phyloP scores from a whole-genome alignment of 2,329 filamentous ascomycete genomes.

The Fusarium virguliforme region DNA sequence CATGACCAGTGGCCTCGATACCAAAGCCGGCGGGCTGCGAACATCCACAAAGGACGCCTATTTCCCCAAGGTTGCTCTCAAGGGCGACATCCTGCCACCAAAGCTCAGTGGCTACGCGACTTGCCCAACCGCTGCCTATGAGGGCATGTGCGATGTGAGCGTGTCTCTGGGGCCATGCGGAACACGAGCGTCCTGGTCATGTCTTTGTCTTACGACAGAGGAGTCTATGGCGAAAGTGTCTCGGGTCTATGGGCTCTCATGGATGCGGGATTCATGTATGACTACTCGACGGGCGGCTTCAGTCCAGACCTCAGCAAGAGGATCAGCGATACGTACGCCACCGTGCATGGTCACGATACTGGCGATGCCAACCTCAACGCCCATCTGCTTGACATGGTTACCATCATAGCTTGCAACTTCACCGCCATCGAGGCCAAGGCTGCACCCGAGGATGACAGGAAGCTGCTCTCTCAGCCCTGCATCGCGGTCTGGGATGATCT shows the following conservation, averaged over 20 bases:
- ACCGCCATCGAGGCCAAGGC: slow-evolving; percentile 1
- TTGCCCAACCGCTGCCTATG: neutral
- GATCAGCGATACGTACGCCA: neutral
- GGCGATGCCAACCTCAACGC: neutral
- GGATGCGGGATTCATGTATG: neutral
- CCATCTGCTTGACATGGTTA: slow-evolving; percentile 4
- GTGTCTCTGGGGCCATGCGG: neutral
- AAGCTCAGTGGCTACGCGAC: slow-evolving; percentile 1
- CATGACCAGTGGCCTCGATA: neutral
- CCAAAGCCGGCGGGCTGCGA: neutral
- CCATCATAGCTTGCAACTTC: slow-evolving; percentile 1
- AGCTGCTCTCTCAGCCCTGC: neutral
- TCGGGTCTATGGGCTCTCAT: neutral
- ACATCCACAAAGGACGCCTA: neutral
- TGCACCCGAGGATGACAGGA: neutral
- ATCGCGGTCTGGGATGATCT: slow-evolving; percentile 1
- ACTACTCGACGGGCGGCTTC: neutral
- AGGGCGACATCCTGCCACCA: neutral
- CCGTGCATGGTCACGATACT: neutral
- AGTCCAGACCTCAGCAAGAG: neutral
- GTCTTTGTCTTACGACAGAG: neutral
- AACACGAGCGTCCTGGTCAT: neutral
- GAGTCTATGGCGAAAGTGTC: neutral
- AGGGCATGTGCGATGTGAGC: neutral
- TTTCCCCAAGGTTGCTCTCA: neutral